Evolutionary conservation across 2,329 filamentous ascomycete genomes (phyloP).

Genomic region (Pleoardoris graminearum): DNA sequence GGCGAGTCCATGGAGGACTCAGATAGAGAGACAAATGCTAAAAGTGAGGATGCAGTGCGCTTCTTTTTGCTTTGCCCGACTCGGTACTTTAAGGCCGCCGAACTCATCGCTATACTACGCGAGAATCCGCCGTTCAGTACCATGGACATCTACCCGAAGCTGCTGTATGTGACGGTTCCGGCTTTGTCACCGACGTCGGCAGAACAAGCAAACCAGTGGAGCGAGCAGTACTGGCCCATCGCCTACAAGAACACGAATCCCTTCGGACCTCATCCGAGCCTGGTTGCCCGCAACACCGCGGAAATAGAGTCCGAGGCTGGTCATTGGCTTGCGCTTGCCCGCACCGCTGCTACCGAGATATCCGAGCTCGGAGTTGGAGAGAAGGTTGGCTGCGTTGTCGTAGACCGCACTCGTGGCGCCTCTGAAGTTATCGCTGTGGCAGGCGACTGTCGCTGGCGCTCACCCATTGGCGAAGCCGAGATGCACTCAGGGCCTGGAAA

Average conservation of each 20-base stretch:
- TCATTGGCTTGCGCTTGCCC: conserved; percentile 70
- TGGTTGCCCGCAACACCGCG: conserved; percentile 69
- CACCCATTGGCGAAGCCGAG: conserved; percentile 32
- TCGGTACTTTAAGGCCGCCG: conserved; percentile 56
- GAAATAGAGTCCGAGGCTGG: conserved; percentile 67
- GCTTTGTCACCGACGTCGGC: conserved; percentile 74
- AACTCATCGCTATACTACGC: conserved; percentile 45
- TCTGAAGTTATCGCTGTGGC: conserved; percentile 70
- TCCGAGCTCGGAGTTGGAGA: conserved; percentile 65
- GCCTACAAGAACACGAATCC: conserved; percentile 87
- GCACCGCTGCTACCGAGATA: conserved; percentile 64
- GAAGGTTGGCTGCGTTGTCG: conserved; percentile 72
- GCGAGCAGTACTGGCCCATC: conserved; percentile 77
- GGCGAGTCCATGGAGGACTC: conserved; percentile 18
- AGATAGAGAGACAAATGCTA: conserved; percentile 21
- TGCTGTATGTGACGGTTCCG: conserved; percentile 70
- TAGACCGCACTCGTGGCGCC: conserved; percentile 58
- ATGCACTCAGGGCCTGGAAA: conserved; percentile 60
- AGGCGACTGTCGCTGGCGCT: conserved; percentile 73
- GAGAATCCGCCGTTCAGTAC: conserved; percentile 46
- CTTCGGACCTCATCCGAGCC: conserved; percentile 78
- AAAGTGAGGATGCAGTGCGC: conserved; percentile 44
- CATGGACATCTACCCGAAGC: conserved; percentile 51
- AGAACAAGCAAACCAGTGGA: conserved; percentile 75
- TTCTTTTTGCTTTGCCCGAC: conserved; percentile 58